A percentile compares a stretch with the other conserved stretches of the same genome.
Conservation (phyloP, 331 rosid genomes). For the Phaseolus coccineus region DNA sequence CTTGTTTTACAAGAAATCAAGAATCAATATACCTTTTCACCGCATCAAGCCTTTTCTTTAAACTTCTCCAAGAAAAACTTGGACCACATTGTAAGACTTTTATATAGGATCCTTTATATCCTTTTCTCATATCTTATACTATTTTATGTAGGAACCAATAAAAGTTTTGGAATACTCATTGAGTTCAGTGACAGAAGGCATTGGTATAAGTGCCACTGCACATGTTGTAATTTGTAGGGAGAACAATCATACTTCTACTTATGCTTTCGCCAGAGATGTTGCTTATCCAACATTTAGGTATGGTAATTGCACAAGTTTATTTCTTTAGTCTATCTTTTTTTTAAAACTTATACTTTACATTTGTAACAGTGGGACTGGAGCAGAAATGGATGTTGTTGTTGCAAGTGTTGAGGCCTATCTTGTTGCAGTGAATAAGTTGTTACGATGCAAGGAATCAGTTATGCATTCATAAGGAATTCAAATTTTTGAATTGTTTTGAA, state of each 20-base stretch:
- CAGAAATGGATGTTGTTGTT: slow-evolving; percentile 72
- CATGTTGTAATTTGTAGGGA: slow-evolving; percentile 63
- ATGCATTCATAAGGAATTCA: slow-evolving; percentile 25
- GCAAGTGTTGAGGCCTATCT: slow-evolving; percentile 83
- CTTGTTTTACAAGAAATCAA: too few species aligned
- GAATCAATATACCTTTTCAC: too few species aligned
- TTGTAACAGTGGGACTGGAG: slow-evolving; percentile 72
- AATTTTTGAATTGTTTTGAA: slow-evolving; percentile 36
- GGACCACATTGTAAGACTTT: too few species aligned
- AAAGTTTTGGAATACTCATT: slow-evolving; percentile 70
- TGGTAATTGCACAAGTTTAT: neutral
- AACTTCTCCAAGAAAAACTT: too few species aligned
- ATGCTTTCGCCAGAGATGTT: slow-evolving; percentile 50
- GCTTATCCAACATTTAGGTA: slow-evolving; percentile 69
- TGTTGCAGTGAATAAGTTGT: slow-evolving; percentile 75
- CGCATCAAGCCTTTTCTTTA: too few species aligned
- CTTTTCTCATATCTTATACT: neutral
- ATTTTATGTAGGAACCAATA: slow-evolving; percentile 62
- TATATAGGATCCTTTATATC: neutral
- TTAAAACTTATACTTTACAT: neutral
- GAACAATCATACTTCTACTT: slow-evolving; percentile 42
- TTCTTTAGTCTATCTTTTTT: neutral
- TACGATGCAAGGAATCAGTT: slow-evolving; percentile 52
- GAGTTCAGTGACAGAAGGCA: slow-evolving; percentile 64
- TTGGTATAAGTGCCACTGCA: slow-evolving; percentile 62